phyloP scores from a whole-genome alignment of 306 rosid species.

The Pyrus pyrifolia region DNA sequence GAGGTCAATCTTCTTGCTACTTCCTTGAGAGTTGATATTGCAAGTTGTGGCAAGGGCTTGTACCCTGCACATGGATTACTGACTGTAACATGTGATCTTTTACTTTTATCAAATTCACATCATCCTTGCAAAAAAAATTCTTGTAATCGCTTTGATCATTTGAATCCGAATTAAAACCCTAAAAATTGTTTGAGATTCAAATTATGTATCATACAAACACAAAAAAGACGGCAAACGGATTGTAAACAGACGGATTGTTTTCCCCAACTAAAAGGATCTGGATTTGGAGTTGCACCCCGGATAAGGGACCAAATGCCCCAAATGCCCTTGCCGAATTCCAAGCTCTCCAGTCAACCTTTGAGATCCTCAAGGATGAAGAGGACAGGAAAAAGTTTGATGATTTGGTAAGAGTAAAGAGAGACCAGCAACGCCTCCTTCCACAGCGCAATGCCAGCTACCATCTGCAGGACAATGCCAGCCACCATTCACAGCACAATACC shows the following conservation, averaged over 20 bases:
- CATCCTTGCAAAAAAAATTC: too few relatives aligned
- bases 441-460: not conserved
- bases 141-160: too few relatives aligned
- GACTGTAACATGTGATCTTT: too few relatives aligned
- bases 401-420: constrained; percentile 59
- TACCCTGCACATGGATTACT: too few relatives aligned
- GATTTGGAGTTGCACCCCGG: constrained; percentile 64
- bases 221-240: too few relatives aligned
- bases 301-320: constrained; percentile 75
- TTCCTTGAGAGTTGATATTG: not conserved
- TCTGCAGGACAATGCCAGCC: not conserved
- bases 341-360: constrained; percentile 60
- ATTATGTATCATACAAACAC: too few relatives aligned
- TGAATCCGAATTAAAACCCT: too few relatives aligned
- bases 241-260: too few relatives aligned
- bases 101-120: too few relatives aligned
- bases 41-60: not conserved
- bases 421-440: constrained; percentile 43
- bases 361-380: constrained; percentile 70
- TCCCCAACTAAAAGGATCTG: too few relatives aligned
- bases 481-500: not conserved
- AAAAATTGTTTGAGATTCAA: too few relatives aligned
- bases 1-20: not conserved
- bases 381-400: constrained; percentile 76
- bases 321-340: constrained; percentile 64